Evolutionary conservation across 768 basidiomycete species (phyloP), one percentile per base, ranked within the genome.

Genomic region (Tricholoma matsutake): DNA sequence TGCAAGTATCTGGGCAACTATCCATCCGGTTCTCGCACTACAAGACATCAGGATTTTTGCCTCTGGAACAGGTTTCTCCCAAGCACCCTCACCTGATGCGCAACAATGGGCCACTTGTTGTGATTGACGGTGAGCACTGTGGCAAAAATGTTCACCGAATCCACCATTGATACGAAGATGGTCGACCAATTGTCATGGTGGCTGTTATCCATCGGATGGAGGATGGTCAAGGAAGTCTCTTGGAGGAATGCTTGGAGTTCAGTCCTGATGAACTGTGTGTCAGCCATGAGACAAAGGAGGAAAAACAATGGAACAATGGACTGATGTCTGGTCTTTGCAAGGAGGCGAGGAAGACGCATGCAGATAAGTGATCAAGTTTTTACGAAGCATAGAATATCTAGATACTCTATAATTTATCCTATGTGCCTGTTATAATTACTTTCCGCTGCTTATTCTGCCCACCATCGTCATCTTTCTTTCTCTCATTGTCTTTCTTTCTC

Each of bases 41-140:
- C 22, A 25, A 25, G 22, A 25, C 22, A 25, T 25, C 22, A 25
- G 22, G 22, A 25, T 25, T 25, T 3, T 25, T 25, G 22, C 22
- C 22, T 25, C 22, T 3, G 3, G 22, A 25, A 25, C 22, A 25
- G 22, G 22, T 25, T 25, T 25, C 22, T 25, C 22, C 22, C 22
- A 25, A 25, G 22, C 22, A 39, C 37, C 32, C 54, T 39, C 20
- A 39, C 20, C 32, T n/a, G 18, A 20, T 6, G 9, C 32, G n/a
- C 9, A 32, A 55, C 54, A 55, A 55, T 18, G 6, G 54, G 54
- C 20, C n/a, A 29, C 54, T 55, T 55, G 18, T 55, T 55, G 32
- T 55, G 22, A 55, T 39, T 29, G 54, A 35, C 7, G 54, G 54
- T 35, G 54, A 55, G 34, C 49, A 51, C 49, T n/a, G n/a, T 51